Base-by-base conservation (phyloP, 805 yeast genomes). In the Pichia insulana region DNA sequence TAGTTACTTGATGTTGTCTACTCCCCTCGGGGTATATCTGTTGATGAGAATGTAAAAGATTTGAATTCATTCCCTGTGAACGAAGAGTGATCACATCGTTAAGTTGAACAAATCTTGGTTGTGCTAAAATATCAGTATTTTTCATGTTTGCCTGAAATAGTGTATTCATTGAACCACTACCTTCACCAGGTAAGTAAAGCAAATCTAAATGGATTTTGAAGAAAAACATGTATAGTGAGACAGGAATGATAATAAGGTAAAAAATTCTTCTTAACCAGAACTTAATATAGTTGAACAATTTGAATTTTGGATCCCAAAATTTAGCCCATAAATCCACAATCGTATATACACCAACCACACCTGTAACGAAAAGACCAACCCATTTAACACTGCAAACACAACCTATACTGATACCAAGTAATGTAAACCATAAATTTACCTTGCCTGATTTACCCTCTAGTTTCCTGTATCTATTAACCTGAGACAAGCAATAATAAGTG, bases 1-100 rank as follows among this genome's bases (percentile, higher is more conserved):
- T 85, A 22, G 98, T 92, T 39, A 92, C 72, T 63, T 92, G 99
- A 62, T 89, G 97, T 64, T 92, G 97, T 48, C 74, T 73, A 2
- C 96, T 85, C 3, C 97, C 97, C 50, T 78, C 87, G 13, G 98
- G 98, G 59, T 80, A 92, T 11, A 72, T 61, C 58, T 84, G 95
- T 15, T 71, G 68, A 58, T 92, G 98, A 0, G 97, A 90, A 59
- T 92, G 98, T 48, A 92, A 65, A 49, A 86, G 70, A 41, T 83
- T 78, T 13, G 85, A 82, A 39, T 83, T 75, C 38, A 82, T 65
- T 3, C 87, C 88, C 51, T 80, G 85, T 20, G 80, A 77, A 55
- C 84, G 71, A 39, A 84, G 50, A 1, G 90, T 80, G 12, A 82
- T 69, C 36, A 63, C 57, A 2, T 89, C 82, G 20, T 82, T 83